phyloP scores from a whole-genome alignment of 78 protist species.

The Mantamonas sphyraenae region DNA sequence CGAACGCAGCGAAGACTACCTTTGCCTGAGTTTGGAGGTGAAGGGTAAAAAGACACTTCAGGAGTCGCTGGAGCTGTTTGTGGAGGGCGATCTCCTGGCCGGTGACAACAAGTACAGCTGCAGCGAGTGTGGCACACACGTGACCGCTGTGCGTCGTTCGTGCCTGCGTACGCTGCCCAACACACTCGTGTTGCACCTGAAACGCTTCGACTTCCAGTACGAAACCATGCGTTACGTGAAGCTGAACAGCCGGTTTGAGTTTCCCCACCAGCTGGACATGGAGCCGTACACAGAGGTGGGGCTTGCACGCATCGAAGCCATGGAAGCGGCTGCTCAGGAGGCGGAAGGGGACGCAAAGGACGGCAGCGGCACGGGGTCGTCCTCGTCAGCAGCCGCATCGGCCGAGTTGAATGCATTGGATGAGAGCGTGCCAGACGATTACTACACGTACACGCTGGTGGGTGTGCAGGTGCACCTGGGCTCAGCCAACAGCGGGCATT shows the following conservation, averaged over 20 bases:
- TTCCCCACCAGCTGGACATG: slow-evolving; percentile 47
- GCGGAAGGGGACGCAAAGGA: no score
- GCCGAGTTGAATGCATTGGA: no score
- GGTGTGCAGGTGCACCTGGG: slow-evolving; percentile 77
- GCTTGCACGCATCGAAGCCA: no score
- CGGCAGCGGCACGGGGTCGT: no score
- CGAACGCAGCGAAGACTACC: neutral
- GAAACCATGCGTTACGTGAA: slow-evolving; percentile 26
- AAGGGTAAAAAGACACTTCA: slow-evolving; percentile 49
- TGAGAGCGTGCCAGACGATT: no score
- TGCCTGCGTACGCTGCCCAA: slow-evolving; percentile 28
- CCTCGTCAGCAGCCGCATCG: slow-evolving; percentile 13
- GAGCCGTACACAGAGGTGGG: slow-evolving; percentile 46
- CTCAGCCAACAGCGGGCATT: slow-evolving; percentile 69
- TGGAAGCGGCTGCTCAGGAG: slow-evolving; percentile 11
- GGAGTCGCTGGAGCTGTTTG: slow-evolving; percentile 54
- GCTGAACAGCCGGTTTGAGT: slow-evolving; percentile 40
- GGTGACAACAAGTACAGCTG: slow-evolving; percentile 87
- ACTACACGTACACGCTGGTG: slow-evolving; percentile 16
- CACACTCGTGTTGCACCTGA: slow-evolving; percentile 54
- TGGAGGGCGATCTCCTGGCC: slow-evolving; percentile 73
- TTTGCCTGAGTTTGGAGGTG: slow-evolving; percentile 48
- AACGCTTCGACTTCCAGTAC: slow-evolving; percentile 72
- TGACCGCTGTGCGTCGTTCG: slow-evolving; percentile 23
- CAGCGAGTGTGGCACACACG: slow-evolving; percentile 40